Percentiles rank a stretch among this genome's conserved stretches.
Evolutionary conservation across 2,329 filamentous ascomycete genomes (phyloP).

Genomic region (Aspergillus neoniger): DNA sequence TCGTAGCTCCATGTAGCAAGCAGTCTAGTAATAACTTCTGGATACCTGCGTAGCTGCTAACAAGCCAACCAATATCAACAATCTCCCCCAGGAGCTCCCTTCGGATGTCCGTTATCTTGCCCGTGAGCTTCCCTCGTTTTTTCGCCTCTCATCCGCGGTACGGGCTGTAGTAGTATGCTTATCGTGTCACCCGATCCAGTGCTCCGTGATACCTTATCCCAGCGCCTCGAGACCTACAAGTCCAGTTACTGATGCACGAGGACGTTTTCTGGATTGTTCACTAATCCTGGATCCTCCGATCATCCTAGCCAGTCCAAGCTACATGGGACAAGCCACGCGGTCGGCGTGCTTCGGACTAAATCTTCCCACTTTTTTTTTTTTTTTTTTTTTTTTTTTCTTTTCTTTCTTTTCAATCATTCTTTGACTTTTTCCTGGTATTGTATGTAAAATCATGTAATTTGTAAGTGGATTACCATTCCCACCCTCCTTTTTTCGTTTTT

Average conservation of each 20-base stretch:
- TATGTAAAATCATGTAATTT: neutral
- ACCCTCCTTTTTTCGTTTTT: neutral
- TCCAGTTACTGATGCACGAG: neutral
- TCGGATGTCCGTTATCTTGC: neutral
- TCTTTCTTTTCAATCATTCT: neutral
- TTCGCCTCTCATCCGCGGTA: neutral
- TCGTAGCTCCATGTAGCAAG: neutral
- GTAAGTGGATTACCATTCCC: conserved; percentile 2
- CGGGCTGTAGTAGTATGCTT: conserved; percentile 1
- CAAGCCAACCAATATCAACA: too few species aligned
- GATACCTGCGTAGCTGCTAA: neutral
- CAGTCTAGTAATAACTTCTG: neutral
- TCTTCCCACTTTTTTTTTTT: neutral
- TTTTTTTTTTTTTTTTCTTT: neutral
- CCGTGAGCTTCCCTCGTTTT: neutral
- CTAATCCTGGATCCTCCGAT: conserved; percentile 7
- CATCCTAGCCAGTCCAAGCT: neutral
- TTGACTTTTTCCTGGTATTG: neutral
- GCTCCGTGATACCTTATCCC: conserved; percentile 6
- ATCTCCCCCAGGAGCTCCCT: neutral
- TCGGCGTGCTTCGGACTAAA: neutral
- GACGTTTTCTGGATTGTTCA: conserved; percentile 10
- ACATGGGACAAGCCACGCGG: conserved; percentile 1
- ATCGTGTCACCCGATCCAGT: conserved; percentile 5
- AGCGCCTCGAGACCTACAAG: neutral